Conservation (phyloP, 305 asterid genomes). For the Plantago coronopus region DNA sequence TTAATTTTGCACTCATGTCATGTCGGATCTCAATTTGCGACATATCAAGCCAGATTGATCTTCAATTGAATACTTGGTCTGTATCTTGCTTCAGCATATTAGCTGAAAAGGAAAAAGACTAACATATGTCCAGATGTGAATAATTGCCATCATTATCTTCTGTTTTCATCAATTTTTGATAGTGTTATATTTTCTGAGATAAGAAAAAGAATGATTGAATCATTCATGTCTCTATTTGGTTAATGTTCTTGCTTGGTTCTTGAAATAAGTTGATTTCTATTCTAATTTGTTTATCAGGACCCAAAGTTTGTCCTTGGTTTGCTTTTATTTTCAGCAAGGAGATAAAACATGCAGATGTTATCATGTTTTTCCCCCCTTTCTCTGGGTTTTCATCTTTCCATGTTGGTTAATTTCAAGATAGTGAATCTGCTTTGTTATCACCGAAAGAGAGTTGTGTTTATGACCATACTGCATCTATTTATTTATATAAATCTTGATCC, state of each 20-base stretch:
- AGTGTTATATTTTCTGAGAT: no score
- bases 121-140: slow-evolving; percentile 10
- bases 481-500: slow-evolving; percentile 7
- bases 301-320: no score
- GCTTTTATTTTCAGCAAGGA: no score
- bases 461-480: slow-evolving; percentile 19
- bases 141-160: background rate
- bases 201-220: no score
- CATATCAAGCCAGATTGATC: background rate
- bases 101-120: background rate
- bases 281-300: no score
- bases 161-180: no score
- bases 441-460: background rate
- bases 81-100: slow-evolving; percentile 18
- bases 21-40: slow-evolving; percentile 2
- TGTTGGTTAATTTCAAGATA: background rate
- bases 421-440: slow-evolving; percentile 8
- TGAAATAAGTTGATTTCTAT: no score
- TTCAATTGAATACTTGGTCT: slow-evolving; percentile 19
- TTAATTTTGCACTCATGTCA: background rate
- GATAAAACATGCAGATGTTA: no score
- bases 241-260: no score
- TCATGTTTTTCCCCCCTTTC: no score
- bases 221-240: no score
- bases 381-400: background rate